phyloP scores from a whole-genome alignment of 345 rosid genomes.

The Camelina laxa region DNA sequence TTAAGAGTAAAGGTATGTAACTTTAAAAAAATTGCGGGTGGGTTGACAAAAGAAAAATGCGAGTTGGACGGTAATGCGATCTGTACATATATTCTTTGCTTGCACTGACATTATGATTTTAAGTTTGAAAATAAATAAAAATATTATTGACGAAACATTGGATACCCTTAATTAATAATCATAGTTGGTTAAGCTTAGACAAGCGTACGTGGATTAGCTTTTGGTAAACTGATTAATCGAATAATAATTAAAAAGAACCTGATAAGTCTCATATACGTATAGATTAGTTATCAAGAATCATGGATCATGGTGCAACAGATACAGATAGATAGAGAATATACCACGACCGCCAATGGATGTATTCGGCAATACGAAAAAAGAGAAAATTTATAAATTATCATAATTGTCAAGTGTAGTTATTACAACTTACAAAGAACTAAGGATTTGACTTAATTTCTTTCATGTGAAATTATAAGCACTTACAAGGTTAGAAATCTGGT shows the following conservation, averaged over 20 bases:
- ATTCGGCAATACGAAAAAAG: neutral
- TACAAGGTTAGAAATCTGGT: neutral
- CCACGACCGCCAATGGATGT: conserved; percentile 15
- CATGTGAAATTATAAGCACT: neutral
- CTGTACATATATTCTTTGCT: conserved; percentile 37
- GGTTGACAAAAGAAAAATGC: neutral
- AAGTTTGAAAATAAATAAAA: conserved; percentile 4
- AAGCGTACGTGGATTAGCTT: conserved; percentile 38
- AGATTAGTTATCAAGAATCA: conserved; percentile 1
- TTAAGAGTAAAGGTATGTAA: neutral
- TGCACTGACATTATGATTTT: conserved; percentile 32
- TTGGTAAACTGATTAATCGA: conserved; percentile 19
- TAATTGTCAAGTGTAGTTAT: conserved; percentile 4
- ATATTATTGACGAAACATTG: conserved; percentile 28
- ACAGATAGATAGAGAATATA: conserved; percentile 31
- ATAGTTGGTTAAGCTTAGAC: conserved; percentile 31
- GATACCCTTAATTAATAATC: conserved; percentile 26
- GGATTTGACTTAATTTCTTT: neutral
- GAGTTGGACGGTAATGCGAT: conserved; percentile 40
- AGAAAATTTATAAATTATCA: neutral
- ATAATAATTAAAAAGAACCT: conserved; percentile 26
- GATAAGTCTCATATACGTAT: conserved; percentile 6
- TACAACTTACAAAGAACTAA: neutral
- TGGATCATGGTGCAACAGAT: conserved; percentile 12
- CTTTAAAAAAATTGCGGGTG: neutral